These are phyloP conservation scores for Pleurotus platypus DNA, from an alignment of 768 basidiomycete species.

Conservation along the genomic window DNA sequence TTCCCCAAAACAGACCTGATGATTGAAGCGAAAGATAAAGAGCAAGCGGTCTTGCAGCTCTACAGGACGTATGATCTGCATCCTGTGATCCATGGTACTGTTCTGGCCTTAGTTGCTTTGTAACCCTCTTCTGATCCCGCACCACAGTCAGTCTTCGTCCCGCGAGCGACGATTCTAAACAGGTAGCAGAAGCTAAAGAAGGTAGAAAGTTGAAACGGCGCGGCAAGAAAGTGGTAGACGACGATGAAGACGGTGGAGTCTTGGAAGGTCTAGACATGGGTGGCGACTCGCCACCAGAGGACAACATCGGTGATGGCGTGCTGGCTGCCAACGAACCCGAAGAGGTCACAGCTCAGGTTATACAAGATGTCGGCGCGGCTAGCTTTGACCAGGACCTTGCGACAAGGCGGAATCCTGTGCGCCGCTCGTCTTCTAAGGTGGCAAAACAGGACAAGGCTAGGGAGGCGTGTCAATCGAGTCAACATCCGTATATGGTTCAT, in stretches of 20 bases:
- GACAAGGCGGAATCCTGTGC: neutral
- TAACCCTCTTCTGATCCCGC: neutral
- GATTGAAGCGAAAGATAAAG: slow-evolving; percentile 94
- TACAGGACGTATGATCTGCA: slow-evolving; percentile 73
- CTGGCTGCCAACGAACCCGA: neutral
- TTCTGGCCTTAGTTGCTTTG: neutral
- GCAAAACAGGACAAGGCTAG: neutral
- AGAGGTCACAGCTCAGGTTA: neutral
- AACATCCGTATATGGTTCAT: neutral
- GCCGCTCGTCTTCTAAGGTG: neutral
- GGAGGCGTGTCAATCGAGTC: neutral
- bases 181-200: neutral
- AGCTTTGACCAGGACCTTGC: neutral
- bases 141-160: slow-evolving; percentile 8
- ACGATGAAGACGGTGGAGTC: neutral
- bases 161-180: slow-evolving; percentile 1
- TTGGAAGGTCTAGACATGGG: neutral
- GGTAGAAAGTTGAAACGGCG: neutral
- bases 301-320: neutral
- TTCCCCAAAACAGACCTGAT: slow-evolving; percentile 57
- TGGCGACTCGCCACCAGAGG: neutral
- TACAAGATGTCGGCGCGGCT: neutral
- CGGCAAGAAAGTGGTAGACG: neutral
- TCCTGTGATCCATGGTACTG: slow-evolving; percentile 55
- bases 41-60: slow-evolving; percentile 87